phyloP scores from a whole-genome alignment of 441 rosid genomes.

The Geranium incanum region DNA sequence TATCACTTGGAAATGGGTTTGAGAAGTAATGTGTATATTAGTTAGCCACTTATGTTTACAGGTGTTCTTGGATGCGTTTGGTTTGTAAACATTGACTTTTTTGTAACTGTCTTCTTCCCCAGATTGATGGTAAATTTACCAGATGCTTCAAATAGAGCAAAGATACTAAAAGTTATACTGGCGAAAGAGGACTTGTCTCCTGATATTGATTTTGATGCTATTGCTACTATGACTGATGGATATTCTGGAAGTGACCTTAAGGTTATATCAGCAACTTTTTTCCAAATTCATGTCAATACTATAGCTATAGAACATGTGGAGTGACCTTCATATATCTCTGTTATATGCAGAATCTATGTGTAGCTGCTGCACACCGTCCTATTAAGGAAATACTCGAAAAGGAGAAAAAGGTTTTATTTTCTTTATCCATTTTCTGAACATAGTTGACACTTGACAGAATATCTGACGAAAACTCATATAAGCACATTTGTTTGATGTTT shows the following conservation, averaged over 20 bases:
- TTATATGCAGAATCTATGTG: conserved; percentile 72
- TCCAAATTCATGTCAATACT: neutral
- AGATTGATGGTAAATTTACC: conserved; percentile 97
- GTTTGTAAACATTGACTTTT: neutral
- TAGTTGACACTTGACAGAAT: no score
- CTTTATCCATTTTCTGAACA: neutral
- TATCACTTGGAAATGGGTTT: neutral
- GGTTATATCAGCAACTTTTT: conserved; percentile 33
- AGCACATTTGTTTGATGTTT: no score
- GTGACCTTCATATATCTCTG: neutral
- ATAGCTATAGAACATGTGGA: neutral
- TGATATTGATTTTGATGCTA: conserved; percentile 65
- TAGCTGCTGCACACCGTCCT: conserved; percentile 95
- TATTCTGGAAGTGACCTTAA: conserved; percentile 97
- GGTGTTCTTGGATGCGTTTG: neutral
- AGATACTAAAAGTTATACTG: conserved; percentile 68
- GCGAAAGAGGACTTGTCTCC: conserved; percentile 80
- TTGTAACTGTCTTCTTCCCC: conserved; percentile 1
- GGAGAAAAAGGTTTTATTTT: conserved; percentile 74
- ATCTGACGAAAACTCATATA: no score
- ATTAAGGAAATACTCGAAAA: conserved; percentile 84
- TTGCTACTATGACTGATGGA: conserved; percentile 89
- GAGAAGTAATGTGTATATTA: neutral
- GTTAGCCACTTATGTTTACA: neutral
- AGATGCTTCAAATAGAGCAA: conserved; percentile 71